Conservation (phyloP, 345 rosid genomes). For the Camelina laxa region DNA sequence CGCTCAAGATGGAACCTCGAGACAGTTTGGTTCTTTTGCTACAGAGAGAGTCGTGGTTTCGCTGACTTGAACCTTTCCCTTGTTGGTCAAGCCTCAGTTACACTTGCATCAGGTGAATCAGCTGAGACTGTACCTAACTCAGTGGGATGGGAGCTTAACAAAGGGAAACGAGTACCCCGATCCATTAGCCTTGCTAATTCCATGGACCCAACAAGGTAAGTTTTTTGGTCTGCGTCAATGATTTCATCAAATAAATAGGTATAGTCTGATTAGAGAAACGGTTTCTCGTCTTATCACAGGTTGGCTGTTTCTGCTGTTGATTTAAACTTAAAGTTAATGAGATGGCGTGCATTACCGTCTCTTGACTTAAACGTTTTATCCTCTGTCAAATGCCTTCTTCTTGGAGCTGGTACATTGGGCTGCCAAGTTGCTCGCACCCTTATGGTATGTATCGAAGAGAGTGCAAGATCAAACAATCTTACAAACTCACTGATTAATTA, state of each 20-base stretch:
- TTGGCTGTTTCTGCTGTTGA: conserved; percentile 91
- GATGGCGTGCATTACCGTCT: conserved; percentile 97
- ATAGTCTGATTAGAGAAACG: conserved; percentile 21
- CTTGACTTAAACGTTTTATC: conserved; percentile 69
- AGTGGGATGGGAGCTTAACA: conserved; percentile 92
- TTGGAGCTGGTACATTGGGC: conserved; percentile 97
- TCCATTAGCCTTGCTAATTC: conserved; percentile 85
- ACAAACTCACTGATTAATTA: conserved; percentile 24
- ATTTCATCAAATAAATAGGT: conserved; percentile 13
- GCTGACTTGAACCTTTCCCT: conserved; percentile 82
- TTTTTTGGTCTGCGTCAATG: conserved; percentile 15
- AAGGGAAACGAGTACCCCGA: conserved; percentile 62
- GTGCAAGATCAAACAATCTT: conserved; percentile 1
- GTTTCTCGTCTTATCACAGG: conserved; percentile 48
- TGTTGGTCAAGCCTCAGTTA: conserved; percentile 73
- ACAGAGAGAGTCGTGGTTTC: conserved; percentile 89
- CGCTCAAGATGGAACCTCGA: conserved; percentile 75
- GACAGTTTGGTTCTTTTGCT: conserved; percentile 72
- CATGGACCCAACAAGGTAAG: conserved; percentile 86
- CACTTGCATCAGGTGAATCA: conserved; percentile 67
- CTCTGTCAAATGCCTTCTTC: conserved; percentile 88
- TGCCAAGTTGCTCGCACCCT: conserved; percentile 98
- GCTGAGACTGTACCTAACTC: conserved; percentile 60
- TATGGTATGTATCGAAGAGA: conserved; percentile 58
- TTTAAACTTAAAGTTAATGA: conserved; percentile 93